Conservation (phyloP, 257 asterid genomes). For the Solanum chiquidenum region DNA sequence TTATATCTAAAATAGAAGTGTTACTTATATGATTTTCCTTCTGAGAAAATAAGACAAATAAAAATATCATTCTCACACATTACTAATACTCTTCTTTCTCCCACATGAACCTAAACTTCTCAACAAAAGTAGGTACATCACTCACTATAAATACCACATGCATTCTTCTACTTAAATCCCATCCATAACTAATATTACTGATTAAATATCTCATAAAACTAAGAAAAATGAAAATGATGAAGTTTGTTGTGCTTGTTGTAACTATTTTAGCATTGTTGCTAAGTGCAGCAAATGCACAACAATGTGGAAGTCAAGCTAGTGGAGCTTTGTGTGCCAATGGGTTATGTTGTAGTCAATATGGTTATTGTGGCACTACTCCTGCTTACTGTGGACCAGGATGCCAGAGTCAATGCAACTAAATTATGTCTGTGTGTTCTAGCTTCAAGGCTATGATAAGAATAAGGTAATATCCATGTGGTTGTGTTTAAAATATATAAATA, state of each 20-base stretch:
- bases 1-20: background rate
- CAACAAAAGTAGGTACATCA: background rate
- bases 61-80: background rate
- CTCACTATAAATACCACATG: background rate
- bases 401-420: background rate
- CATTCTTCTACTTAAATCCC: background rate
- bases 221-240: slow-evolving; percentile 3
- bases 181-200: background rate
- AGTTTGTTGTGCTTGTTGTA: background rate
- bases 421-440: background rate
- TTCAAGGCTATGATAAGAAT: background rate
- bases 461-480: background rate
- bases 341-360: background rate
- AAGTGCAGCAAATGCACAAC: background rate
- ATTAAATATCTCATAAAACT: background rate
- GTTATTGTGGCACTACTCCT: background rate
- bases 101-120: background rate
- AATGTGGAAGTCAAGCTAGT: background rate
- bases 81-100: background rate
- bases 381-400: background rate
- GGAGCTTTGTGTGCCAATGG: background rate
- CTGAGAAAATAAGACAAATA: background rate
- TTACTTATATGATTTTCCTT: background rate
- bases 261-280: background rate
- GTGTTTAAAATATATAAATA: too few species aligned